A percentile compares a stretch with the other conserved stretches of the same genome.
phyloP scores from a whole-genome alignment of 129 eudicot genomes.

The Saposhnikovia divaricata region DNA sequence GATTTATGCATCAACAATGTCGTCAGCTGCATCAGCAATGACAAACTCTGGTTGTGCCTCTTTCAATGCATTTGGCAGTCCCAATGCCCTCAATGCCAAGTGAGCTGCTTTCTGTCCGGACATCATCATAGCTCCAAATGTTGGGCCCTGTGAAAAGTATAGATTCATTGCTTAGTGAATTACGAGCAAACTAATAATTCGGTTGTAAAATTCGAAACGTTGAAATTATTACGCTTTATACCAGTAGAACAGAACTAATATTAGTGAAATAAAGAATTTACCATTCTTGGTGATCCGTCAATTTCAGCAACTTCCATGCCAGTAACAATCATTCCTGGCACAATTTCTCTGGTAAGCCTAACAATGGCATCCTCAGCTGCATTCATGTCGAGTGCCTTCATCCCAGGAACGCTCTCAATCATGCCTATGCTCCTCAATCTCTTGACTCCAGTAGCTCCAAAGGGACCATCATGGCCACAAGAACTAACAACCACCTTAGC shows the following conservation, averaged over 20 bases:
- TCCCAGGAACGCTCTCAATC: slow-evolving; percentile 13
- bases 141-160: slow-evolving; percentile 8
- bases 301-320: slow-evolving; percentile 13
- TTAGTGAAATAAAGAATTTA: neutral
- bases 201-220: neutral
- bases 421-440: slow-evolving; percentile 12
- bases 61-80: slow-evolving; percentile 8
- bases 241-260: neutral
- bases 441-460: slow-evolving; percentile 13
- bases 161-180: neutral
- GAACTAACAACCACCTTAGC: slow-evolving; percentile 13
- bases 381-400: slow-evolving; percentile 13
- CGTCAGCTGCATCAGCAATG: slow-evolving; percentile 6
- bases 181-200: too few relatives aligned
- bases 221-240: neutral
- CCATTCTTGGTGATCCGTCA: slow-evolving; percentile 14
- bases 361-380: slow-evolving; percentile 14
- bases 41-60: slow-evolving; percentile 11
- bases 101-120: slow-evolving; percentile 13
- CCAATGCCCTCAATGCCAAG: slow-evolving; percentile 14
- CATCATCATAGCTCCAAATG: slow-evolving; percentile 15
- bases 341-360: slow-evolving; percentile 9
- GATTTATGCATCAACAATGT: neutral
- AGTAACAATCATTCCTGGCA: slow-evolving; percentile 12
- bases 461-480: slow-evolving; percentile 14